phyloP scores from a whole-genome alignment of 306 rosid genomes.

The Ziziphus jujuba region DNA sequence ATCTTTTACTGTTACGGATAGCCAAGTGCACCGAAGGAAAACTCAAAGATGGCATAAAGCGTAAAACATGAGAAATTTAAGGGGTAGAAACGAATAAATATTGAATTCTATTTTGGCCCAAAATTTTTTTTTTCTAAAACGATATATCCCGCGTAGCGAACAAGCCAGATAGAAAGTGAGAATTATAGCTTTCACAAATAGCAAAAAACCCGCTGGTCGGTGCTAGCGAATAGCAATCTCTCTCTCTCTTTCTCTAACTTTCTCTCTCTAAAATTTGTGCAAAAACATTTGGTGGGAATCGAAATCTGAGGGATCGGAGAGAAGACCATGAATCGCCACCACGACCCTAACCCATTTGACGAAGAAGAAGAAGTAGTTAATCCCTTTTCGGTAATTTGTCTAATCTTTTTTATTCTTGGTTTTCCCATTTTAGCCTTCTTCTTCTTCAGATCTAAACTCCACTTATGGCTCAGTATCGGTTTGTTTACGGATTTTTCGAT shows the following conservation, averaged over 20 bases:
- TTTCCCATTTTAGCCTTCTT: not conserved
- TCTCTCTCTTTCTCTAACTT: not conserved
- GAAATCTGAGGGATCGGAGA: slow-evolving; percentile 21
- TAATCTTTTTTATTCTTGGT: not conserved
- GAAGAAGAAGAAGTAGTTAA: slow-evolving; percentile 87
- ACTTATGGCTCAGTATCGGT: slow-evolving; percentile 16
- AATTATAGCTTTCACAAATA: slow-evolving; percentile 1
- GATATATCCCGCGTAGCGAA: slow-evolving; percentile 52
- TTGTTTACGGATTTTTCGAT: not conserved
- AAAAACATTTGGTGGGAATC: slow-evolving; percentile 48
- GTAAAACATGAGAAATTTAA: not conserved
- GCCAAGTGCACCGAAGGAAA: not conserved
- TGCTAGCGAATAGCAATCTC: slow-evolving; percentile 10
- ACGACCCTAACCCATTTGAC: slow-evolving; percentile 93
- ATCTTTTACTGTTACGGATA: too few species aligned
- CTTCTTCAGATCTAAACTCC: slow-evolving; percentile 41
- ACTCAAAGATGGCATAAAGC: not conserved
- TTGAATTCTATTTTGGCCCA: slow-evolving; percentile 19
- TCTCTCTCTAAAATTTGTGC: slow-evolving; percentile 35
- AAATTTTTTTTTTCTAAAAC: slow-evolving; percentile 12
- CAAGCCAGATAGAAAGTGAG: slow-evolving; percentile 2
- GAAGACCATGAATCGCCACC: slow-evolving; percentile 71
- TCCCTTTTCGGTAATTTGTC: slow-evolving; percentile 78
- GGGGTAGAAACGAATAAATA: slow-evolving; percentile 16
- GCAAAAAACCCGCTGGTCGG: not conserved